A percentile compares a stretch with the other conserved stretches of the same genome.
Conservation (phyloP, 2,329 filamentous ascomycete species). For the Whalleya microplaca region DNA sequence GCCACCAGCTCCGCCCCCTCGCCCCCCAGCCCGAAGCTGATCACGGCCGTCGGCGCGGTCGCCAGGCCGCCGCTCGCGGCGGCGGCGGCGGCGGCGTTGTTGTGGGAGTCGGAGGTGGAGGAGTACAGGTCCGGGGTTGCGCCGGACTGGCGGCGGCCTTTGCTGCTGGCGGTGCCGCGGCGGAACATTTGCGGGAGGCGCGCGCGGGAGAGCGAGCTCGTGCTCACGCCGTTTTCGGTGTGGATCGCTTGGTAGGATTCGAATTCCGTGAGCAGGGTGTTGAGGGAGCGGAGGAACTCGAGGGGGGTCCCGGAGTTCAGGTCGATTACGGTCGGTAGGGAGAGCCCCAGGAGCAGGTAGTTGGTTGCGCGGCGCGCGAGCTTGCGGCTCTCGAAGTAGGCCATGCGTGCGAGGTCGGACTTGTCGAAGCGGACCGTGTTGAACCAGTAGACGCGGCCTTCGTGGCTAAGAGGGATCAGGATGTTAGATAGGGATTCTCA, state of each 20-base stretch:
- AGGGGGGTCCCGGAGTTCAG: slow-evolving; percentile 77
- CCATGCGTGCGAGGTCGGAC: slow-evolving; percentile 76
- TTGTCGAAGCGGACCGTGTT: slow-evolving; percentile 94
- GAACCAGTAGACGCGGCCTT: slow-evolving; percentile 96
- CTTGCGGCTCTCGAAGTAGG: slow-evolving; percentile 83
- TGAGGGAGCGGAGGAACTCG: slow-evolving; percentile 87
- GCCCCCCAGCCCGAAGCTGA: slow-evolving; percentile 56
- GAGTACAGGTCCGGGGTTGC: too few species aligned
- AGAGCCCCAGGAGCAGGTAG: slow-evolving; percentile 89
- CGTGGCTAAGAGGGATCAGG: slow-evolving; percentile 65
- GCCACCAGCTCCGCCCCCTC: slow-evolving; percentile 70
- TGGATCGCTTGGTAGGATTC: slow-evolving; percentile 91
- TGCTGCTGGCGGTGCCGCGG: slow-evolving; percentile 60
- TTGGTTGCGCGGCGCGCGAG: slow-evolving; percentile 90
- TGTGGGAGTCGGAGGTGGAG: too few species aligned
- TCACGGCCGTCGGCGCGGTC: slow-evolving; percentile 48
- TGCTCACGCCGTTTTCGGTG: slow-evolving; percentile 71
- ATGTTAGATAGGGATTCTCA: not conserved
- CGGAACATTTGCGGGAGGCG: slow-evolving; percentile 85
- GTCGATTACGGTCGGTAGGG: slow-evolving; percentile 86
- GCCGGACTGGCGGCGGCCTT: slow-evolving; percentile 59
- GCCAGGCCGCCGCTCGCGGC: slow-evolving; percentile 38
- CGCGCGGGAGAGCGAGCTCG: slow-evolving; percentile 73
- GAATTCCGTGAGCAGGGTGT: slow-evolving; percentile 86
- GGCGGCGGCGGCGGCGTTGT: too few species aligned